Conservation (phyloP, 2,329 filamentous ascomycete species). For the Aspergillus fischeri region DNA sequence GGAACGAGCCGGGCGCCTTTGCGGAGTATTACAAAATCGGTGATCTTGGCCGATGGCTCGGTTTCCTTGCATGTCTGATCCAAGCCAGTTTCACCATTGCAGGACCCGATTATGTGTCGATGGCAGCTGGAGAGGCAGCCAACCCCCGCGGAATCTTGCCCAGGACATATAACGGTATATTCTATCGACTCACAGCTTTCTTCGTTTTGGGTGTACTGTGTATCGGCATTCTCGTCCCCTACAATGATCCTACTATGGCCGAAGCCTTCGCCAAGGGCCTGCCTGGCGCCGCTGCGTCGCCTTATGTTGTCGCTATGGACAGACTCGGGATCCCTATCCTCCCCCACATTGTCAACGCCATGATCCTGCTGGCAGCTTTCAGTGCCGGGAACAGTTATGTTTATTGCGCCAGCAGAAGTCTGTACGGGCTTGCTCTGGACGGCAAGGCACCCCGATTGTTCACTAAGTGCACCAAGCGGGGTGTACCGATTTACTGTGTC, state of each 20-base stretch:
- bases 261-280: conserved; percentile 56
- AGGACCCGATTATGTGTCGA: conserved; percentile 63
- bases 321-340: conserved; percentile 59
- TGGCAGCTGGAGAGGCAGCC: conserved; percentile 65
- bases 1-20: conserved; percentile 65
- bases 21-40: conserved; percentile 62
- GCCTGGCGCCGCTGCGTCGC: conserved; percentile 66
- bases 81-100: conserved; percentile 65
- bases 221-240: conserved; percentile 68
- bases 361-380: conserved; percentile 65
- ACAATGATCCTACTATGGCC: conserved; percentile 59
- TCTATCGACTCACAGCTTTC: conserved; percentile 71
- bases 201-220: conserved; percentile 71
- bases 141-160: conserved; percentile 68
- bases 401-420: conserved; percentile 64
- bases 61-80: conserved; percentile 72
- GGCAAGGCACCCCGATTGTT: conserved; percentile 67
- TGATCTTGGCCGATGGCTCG: conserved; percentile 65
- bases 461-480: conserved; percentile 56
- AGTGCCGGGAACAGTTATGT: conserved; percentile 66
- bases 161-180: conserved; percentile 71
- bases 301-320: conserved; percentile 66
- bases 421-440: conserved; percentile 66
- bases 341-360: conserved; percentile 69
- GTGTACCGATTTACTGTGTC: conserved; percentile 74